These are phyloP conservation scores for Penicillium sp. DNA, from an alignment of 2,329 filamentous ascomycete genomes.

Conservation along the genomic window DNA sequence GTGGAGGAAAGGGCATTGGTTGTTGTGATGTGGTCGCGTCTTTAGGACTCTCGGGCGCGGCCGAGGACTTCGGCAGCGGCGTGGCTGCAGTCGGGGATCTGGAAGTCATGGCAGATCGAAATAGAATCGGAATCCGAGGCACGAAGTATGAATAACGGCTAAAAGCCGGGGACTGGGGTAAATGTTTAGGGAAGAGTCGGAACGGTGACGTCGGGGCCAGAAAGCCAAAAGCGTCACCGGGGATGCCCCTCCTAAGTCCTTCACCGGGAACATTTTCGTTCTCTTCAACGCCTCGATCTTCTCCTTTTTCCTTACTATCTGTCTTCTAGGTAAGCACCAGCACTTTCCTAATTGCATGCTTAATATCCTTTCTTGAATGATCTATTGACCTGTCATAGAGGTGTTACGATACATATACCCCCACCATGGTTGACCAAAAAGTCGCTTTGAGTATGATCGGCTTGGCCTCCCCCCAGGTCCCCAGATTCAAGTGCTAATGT, in stretches of 20 bases:
- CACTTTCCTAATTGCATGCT: not conserved
- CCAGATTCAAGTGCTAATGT: constrained; percentile 17
- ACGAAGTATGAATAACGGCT: constrained; percentile 12
- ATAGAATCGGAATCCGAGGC: constrained; percentile 10
- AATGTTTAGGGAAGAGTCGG: constrained; percentile 36
- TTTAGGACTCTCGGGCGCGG: constrained; percentile 34
- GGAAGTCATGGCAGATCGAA: constrained; percentile 32
- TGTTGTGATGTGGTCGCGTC: constrained; percentile 45
- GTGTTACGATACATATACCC: constrained; percentile 18
- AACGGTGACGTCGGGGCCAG: constrained; percentile 34
- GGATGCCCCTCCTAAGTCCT: constrained; percentile 24
- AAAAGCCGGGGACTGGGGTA: constrained; percentile 18
- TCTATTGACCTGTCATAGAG: constrained; percentile 19
- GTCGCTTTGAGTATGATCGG: constrained; percentile 57
- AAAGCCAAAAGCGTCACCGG: constrained; percentile 35
- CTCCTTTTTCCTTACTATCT: constrained; percentile 15
- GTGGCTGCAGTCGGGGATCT: constrained; percentile 33
- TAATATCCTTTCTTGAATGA: constrained; percentile 3
- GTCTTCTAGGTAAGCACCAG: constrained; percentile 13
- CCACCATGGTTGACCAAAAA: constrained; percentile 63
- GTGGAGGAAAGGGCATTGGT: constrained; percentile 58
- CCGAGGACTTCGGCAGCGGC: constrained; percentile 41
- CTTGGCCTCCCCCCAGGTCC: constrained; percentile 28
- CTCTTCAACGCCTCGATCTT: constrained; percentile 5
- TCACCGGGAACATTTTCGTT: constrained; percentile 26